phyloP scores from a whole-genome alignment of 2,329 filamentous ascomycete genomes.

The Rosellinia necatrix region DNA sequence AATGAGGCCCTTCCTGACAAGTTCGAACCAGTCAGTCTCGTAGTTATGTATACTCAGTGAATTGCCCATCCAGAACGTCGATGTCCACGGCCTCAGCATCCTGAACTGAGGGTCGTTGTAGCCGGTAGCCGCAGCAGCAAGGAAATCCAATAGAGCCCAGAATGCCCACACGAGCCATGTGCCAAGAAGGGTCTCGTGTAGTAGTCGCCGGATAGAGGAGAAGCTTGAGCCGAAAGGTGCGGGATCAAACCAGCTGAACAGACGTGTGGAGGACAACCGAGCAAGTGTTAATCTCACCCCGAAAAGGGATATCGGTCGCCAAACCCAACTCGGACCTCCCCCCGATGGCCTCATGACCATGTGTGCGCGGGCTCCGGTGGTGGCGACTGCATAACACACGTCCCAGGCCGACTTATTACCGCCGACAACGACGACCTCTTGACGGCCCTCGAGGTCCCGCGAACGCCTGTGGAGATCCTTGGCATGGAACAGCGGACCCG shows the following conservation, averaged over 20 bases:
- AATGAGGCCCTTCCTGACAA: slow-evolving; percentile 11
- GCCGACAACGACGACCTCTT: slow-evolving; percentile 12
- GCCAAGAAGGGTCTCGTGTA: slow-evolving; percentile 13
- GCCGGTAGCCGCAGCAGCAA: slow-evolving; percentile 7
- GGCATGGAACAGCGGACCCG: slow-evolving; percentile 16
- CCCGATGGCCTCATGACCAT: slow-evolving; percentile 18
- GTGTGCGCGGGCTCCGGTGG: slow-evolving; percentile 7
- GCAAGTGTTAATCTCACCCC: slow-evolving; percentile 9
- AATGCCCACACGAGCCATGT: slow-evolving; percentile 3
- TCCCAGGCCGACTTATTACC: slow-evolving; percentile 27
- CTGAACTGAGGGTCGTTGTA: slow-evolving; percentile 1
- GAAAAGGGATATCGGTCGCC: slow-evolving; percentile 13
- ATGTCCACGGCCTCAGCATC: slow-evolving; percentile 21
- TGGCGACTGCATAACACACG: slow-evolving; percentile 19
- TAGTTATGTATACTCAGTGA: slow-evolving; percentile 26
- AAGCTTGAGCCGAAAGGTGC: slow-evolving; percentile 11
- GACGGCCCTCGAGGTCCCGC: slow-evolving; percentile 1
- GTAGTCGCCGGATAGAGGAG: neutral
- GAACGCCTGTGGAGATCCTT: slow-evolving; percentile 9
- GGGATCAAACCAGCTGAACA: slow-evolving; percentile 21
- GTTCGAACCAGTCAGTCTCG: slow-evolving; percentile 21
- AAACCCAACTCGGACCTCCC: slow-evolving; percentile 22
- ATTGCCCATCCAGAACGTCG: slow-evolving; percentile 24
- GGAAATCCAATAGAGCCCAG: slow-evolving; percentile 13
- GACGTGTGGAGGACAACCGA: slow-evolving; percentile 14